Evolutionary conservation across 1,284 basidiomycete genomes (phyloP).

Genomic region (Phylloporus sp.): DNA sequence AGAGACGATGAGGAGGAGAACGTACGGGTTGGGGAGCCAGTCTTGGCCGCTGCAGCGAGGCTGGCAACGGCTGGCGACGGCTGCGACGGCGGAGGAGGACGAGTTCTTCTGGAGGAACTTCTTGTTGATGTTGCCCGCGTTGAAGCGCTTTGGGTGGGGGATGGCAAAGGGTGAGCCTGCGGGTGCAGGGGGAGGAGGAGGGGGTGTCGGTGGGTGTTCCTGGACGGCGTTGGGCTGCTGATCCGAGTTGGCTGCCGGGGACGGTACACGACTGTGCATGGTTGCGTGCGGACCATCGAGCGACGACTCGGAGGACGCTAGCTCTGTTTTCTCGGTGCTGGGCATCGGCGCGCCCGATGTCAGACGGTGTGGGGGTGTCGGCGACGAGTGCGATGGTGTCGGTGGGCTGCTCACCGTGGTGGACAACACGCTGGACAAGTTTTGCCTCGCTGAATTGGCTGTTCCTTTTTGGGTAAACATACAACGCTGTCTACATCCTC

Average conservation of each 20-base stretch:
- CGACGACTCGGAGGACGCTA: slow-evolving; percentile 43
- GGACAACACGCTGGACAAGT: slow-evolving; percentile 7
- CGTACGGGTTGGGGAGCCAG: slow-evolving; percentile 61
- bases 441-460: slow-evolving; percentile 8
- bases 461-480: slow-evolving; percentile 33
- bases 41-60: slow-evolving; percentile 54
- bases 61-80: slow-evolving; percentile 44
- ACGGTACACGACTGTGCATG: slow-evolving; percentile 22
- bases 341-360: slow-evolving; percentile 78
- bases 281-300: slow-evolving; percentile 44
- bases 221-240: slow-evolving; percentile 10
- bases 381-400: background rate
- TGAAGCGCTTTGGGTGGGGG: slow-evolving; percentile 85
- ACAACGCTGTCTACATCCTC: slow-evolving; percentile 43
- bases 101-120: slow-evolving; percentile 91
- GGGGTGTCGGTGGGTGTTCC: background rate
- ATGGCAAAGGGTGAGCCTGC: slow-evolving; percentile 35
- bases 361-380: background rate
- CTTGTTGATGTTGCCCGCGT: slow-evolving; percentile 89
- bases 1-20: slow-evolving; percentile 22
- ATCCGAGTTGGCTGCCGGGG: slow-evolving; percentile 31
- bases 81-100: slow-evolving; percentile 46
- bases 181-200: slow-evolving; percentile 18
- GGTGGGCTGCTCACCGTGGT: background rate
- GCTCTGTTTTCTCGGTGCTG: slow-evolving; percentile 58